Base-by-base conservation (phyloP, 164 flowering plant species). In the Vitis rupestris region DNA sequence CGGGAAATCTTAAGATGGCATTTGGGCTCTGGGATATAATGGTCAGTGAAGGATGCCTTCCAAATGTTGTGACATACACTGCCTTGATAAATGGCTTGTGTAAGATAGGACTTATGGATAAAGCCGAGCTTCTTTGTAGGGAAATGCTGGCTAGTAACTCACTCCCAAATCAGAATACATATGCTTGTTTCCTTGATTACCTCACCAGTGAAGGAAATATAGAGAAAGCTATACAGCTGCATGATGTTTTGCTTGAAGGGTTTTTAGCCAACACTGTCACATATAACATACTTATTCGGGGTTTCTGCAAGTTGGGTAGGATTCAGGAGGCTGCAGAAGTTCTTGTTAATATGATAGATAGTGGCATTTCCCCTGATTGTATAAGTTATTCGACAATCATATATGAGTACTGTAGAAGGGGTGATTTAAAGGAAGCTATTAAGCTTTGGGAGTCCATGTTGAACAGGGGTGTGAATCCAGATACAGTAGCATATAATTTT, bases 351-450 rank as follows among this genome's bases (percentile, higher is more conserved):
- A 94, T 94, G 98, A 66, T 65, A 3, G 75, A 63, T n/a, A 75
- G 75, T 72, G 85, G 83, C 52, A 72, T 87, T 47, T 70, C 52
- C 30, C 93, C 97, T 6, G 99, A 92, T 79, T 91, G 97, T 75
- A 79, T 92, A 59, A 89, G 95, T 63, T 91, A 91, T 70, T 88
- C 97, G 2, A 91, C 92, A n/a, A 78, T 94, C 66, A 90, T 92
- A 19, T 76, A 78, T 51, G 87, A 86, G 72, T 76, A 84, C 68
- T 86, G 94, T 81, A 82, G 75, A 65, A 81, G n/a, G 51, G 87
- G 89, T 52, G 61, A 85, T 63, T 59, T 92, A 65, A 61, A 72
- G 12, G 86, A 76, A 72, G 97, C 97, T 63, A 66, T 87, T 13
- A 74, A 65, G 58, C 66, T 91, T 64, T 94, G 97, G 97, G 76